Evolutionary conservation across 768 basidiomycete genomes (phyloP), one percentile per base, ranked within the genome.

Genomic region (Naganishia vishniacii): DNA sequence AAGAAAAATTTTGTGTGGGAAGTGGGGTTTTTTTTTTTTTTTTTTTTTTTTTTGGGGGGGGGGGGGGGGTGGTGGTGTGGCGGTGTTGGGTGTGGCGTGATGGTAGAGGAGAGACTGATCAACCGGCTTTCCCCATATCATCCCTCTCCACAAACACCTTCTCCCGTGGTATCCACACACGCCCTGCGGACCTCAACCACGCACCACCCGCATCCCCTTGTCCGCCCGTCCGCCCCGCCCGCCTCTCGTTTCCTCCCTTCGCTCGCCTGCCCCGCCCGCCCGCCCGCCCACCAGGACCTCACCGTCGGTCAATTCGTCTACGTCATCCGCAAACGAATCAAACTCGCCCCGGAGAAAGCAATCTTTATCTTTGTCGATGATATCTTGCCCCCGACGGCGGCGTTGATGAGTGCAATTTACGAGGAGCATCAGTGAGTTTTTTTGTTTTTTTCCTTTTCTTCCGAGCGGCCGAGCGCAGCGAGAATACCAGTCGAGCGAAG

Each of bases 281-380:
- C 37, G 44, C 4, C 48, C 25, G 9, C 53, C 20, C 2, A 0
- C 15, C 64, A 97, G 91, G 92, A 97, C 80, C 81, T 95, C 62
- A 97, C 92, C 44, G 93, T 97, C 9, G 93, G 93, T 12, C 94
- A 99, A 77, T 99, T 99, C 77, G 95, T 99, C 63, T 99, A 99
- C 78, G 95, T 99, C 34, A 99, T 99, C 76, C 87, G 95, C 74
- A 99, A 99, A 83, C 88, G 95, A 67, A 99, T 98, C 87, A 98
- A 99, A 85, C 85, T 99, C 63, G 89, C 92, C 25, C 93, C 95
- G 32, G 95, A 99, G 85, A 97, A 97, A 81, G 95, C 95, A 40
- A 99, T 99, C 81, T 99, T 98, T 82, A 97, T 99, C 79, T 99
- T 98, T 73, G 95, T 99, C 58, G 92, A 99, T 72, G 95, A 99